A percentile compares a stretch with the other conserved stretches of the same genome.
Conservation (phyloP, 257 asterid genomes). For the Ocimum tenuiflorum region DNA sequence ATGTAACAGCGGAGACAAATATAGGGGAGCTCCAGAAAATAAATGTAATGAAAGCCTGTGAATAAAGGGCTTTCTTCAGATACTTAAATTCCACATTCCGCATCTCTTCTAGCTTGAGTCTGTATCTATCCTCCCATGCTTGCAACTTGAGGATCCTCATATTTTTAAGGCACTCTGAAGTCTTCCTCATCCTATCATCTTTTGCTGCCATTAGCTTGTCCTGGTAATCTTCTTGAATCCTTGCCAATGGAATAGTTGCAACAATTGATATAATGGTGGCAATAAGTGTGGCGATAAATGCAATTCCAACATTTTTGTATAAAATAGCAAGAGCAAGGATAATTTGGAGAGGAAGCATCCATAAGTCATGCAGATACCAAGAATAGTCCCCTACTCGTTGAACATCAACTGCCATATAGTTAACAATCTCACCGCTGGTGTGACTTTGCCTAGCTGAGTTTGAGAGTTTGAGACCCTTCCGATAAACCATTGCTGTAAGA, state of each 20-base stretch:
- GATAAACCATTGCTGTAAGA: constrained; percentile 85
- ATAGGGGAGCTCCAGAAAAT: constrained; percentile 53
- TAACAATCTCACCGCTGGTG: constrained; percentile 48
- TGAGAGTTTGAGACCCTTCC: constrained; percentile 47
- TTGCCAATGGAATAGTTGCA: constrained; percentile 45
- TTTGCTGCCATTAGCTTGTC: constrained; percentile 43
- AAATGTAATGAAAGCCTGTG: constrained; percentile 45
- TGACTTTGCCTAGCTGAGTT: constrained; percentile 43
- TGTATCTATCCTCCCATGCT: constrained; percentile 50
- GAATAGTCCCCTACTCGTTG: constrained; percentile 47
- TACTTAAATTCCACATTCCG: constrained; percentile 36
- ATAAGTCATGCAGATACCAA: constrained; percentile 46
- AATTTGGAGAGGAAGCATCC: constrained; percentile 52
- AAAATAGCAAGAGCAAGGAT: constrained; percentile 43
- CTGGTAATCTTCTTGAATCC: constrained; percentile 43
- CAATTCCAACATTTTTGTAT: constrained; percentile 46
- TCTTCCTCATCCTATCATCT: constrained; percentile 45
- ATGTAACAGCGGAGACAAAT: constrained; percentile 42
- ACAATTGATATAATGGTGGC: constrained; percentile 45
- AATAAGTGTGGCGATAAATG: constrained; percentile 38
- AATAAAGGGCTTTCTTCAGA: constrained; percentile 42
- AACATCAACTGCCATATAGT: constrained; percentile 53
- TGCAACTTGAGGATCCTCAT: constrained; percentile 50
- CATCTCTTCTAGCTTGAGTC: constrained; percentile 40
- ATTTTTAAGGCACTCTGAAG: constrained; percentile 46